Evolutionary conservation across 2,329 filamentous ascomycete species (phyloP), one percentile per base, ranked within the genome.

Genomic region (Torrubiella hemipterigena): DNA sequence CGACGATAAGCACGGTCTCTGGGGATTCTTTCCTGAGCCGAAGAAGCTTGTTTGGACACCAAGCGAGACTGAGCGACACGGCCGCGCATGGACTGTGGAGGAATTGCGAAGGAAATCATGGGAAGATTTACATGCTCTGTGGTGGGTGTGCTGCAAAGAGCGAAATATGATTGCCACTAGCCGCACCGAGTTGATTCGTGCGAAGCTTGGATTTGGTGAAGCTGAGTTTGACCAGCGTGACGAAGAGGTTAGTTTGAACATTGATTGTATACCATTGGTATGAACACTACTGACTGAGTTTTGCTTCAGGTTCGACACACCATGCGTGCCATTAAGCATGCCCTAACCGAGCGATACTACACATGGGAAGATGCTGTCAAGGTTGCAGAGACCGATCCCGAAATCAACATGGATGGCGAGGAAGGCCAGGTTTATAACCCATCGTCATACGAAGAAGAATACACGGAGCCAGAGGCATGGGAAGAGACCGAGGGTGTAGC

Each of bases 111-210:
- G 72, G 40, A 95, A 95, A 61, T 85, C 80, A 40, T 98, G 86
- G 83, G 84, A 94, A 38, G 87, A 96, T 54, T 61, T 98, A 46
- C 87, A 96, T 56, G 65, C 68, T 38, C 67, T 98, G 49, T 98
- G 89, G 86, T 98, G 87, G 85, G 73, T 86, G 33, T 96, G 91
- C 53, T 71, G 81, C 37, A 86, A 83, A 61, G 91, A 98, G 62
- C 69, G 82, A 47, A 98, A 98, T 59, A 73, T 83, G 43, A 73
- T 96, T 44, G 68, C 75, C n/a, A 96, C 93, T 18, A 77, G 80
- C 43, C 66, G 67, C 32, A 56, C 67, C 35, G 85, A 93, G 62
- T 69, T 83, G 45, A 50, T 62, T 18, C 70, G 80, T 43, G 50
- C 81, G 33, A 65, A 78, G 41, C 66, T 83, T 29, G 76, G 79